Evolutionary conservation across 208 protist species (phyloP), one percentile per base, ranked within the genome.

Genomic region (Strigomonas galati): DNA sequence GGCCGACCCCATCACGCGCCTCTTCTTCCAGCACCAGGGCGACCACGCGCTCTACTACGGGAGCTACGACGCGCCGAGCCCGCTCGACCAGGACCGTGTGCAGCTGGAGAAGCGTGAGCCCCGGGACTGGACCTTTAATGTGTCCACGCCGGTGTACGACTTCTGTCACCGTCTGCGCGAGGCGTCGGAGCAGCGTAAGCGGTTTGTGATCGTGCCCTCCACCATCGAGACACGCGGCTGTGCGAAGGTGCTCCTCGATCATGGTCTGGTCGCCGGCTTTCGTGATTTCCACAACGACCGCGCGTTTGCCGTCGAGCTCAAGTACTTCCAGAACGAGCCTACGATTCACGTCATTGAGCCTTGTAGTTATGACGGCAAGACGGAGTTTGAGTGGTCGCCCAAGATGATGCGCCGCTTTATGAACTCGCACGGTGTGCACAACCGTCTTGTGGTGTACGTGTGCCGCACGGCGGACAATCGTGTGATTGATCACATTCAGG

Each of bases 1-100:
- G 0, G 88, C 88, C 0, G 91, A 96, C 72, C 91, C 91, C 9
- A 91, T 96, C 74, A 96, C 91, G 2, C 81, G 91, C 2, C 81
- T 96, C 55, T 96, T 96, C 79, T 96, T 96, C 66, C 91, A 96
- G 72, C 88, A 93, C 76, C 88, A 94, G 69, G 91, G 91, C 23
- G 88, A 96, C 37, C 81, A 94, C 69, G 91, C 91, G 69, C 77
- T 96, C 17, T 94, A 96, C 78, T 93, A 96, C 72, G 87, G 88
- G 71, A 92, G 74, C 52, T 96, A 92, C 67, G 91, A 93, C 44
- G 28, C 48, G n/a, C 86, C 88, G 24, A 91, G 84, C 53, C 51
- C 32, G 14, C 82, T 82, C 63, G 91, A 96, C 56, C 66, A 79
- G 52, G 91, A 96, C 61, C 87, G 91, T 43, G 67, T 94, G 21